Conservation (phyloP, 768 basidiomycete genomes). For the Termitomyces titanicus region DNA sequence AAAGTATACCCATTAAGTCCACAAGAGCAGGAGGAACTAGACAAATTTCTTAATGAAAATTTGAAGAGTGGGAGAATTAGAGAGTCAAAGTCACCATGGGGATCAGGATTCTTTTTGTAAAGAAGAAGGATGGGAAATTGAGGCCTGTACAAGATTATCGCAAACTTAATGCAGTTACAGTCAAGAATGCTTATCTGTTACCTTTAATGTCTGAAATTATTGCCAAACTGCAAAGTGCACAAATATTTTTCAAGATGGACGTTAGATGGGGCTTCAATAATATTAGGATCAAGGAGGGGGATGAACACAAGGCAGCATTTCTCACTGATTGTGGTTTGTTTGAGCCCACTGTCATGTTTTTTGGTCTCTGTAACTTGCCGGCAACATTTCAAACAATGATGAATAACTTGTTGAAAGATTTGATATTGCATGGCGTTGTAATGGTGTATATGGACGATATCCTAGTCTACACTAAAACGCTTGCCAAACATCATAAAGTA, state of each 20-base stretch:
- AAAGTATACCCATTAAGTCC: constrained; percentile 32
- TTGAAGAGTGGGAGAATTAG: constrained; percentile 20
- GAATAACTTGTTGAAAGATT: constrained; percentile 29
- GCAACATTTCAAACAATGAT: constrained; percentile 30
- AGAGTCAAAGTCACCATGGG: constrained; percentile 20
- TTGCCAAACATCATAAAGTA: constrained; percentile 17
- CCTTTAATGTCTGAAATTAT: constrained; percentile 26
- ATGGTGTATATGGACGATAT: constrained; percentile 39
- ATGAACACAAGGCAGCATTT: constrained; percentile 41
- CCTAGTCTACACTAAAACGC: constrained; percentile 29
- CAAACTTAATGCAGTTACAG: constrained; percentile 27
- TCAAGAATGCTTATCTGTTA: constrained; percentile 28
- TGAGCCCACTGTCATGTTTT: constrained; percentile 38
- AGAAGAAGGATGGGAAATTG: constrained; percentile 22
- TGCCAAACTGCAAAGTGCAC: constrained; percentile 19
- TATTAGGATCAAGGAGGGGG: constrained; percentile 29
- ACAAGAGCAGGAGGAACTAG: constrained; percentile 24
- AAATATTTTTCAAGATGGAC: constrained; percentile 33
- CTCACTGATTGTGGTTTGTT: constrained; percentile 28
- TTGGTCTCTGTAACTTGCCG: constrained; percentile 30
- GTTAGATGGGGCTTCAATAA: constrained; percentile 36
- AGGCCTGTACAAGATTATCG: constrained; percentile 27
- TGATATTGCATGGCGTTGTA: constrained; percentile 21
- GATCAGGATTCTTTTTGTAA: constrained; percentile 22
- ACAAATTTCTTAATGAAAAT: constrained; percentile 25